Conservation (phyloP, 257 asterid genomes). For the Thymus quinquecostatus region DNA sequence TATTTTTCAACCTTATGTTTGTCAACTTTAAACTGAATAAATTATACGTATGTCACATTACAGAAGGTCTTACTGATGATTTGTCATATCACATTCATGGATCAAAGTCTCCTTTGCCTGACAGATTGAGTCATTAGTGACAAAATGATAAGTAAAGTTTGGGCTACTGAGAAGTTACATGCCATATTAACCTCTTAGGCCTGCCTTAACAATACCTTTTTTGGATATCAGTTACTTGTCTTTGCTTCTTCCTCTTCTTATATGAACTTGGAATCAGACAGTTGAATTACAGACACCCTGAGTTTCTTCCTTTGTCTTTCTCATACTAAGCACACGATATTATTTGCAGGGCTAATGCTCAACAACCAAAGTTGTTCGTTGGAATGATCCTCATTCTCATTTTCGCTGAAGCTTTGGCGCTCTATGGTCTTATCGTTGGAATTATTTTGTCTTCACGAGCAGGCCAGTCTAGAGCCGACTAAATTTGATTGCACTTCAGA, state of each 20-base stretch:
- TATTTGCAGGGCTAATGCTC: conserved; percentile 73
- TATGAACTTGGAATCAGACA: background rate
- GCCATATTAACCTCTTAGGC: conserved; percentile 3
- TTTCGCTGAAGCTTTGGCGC: conserved; percentile 77
- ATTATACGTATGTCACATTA: background rate
- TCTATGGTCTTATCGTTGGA: conserved; percentile 77
- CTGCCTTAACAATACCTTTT: background rate
- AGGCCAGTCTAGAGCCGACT: conserved; percentile 84
- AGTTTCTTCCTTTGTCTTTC: conserved; percentile 13
- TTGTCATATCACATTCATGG: background rate
- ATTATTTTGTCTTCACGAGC: conserved; percentile 81
- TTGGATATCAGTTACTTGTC: background rate
- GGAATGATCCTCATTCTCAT: conserved; percentile 82
- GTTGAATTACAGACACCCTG: background rate
- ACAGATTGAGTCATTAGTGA: background rate
- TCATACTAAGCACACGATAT: conserved; percentile 2
- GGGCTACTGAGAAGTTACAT: background rate
- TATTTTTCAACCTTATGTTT: background rate
- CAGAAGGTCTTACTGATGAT: background rate
- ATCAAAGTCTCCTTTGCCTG: background rate
- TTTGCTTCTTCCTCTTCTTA: conserved; percentile 6
- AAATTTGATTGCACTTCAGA: conserved; percentile 19
- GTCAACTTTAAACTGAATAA: background rate
- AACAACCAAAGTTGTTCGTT: conserved; percentile 76
- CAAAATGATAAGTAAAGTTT: background rate